Evolutionary conservation across 768 basidiomycete species (phyloP).

Genomic region (Trametes cubensis): DNA sequence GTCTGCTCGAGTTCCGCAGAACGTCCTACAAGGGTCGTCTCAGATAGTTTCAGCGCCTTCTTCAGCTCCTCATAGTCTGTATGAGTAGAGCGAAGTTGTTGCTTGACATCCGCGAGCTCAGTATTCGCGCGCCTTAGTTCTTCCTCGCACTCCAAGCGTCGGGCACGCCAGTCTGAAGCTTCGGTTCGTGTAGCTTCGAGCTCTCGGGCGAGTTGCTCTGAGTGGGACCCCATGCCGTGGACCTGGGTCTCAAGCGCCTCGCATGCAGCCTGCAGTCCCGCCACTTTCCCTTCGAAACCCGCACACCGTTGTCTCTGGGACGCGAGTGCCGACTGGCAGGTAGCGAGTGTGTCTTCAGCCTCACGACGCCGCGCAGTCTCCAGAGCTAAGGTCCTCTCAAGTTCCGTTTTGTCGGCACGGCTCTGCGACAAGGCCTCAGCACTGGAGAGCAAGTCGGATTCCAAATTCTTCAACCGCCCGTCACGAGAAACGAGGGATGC

Average conservation of each 20-base stretch:
- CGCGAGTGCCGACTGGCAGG: neutral
- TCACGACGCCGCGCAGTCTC: neutral
- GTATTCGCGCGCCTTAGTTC: neutral
- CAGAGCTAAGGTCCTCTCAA: neutral
- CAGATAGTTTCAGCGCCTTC: conserved; percentile 22
- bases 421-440: neutral
- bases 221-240: neutral
- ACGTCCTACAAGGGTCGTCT: conserved; percentile 12
- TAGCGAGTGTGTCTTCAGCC: neutral
- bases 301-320: neutral
- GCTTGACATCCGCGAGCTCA: neutral
- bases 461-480: neutral
- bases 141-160: neutral
- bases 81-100: neutral
- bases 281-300: neutral
- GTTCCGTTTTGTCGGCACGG: neutral
- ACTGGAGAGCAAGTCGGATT: neutral
- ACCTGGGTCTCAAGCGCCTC: neutral
- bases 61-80: conserved; percentile 16
- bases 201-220: neutral
- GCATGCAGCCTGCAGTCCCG: neutral
- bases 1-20: conserved; percentile 1
- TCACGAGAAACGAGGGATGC: conserved; percentile 3
- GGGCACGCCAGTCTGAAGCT: neutral
- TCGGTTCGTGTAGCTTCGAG: neutral